A percentile compares a stretch with the other conserved stretches of the same genome.
phyloP scores from a whole-genome alignment of 2,329 filamentous ascomycete species.

The Graphiopsis chlorocephala region DNA sequence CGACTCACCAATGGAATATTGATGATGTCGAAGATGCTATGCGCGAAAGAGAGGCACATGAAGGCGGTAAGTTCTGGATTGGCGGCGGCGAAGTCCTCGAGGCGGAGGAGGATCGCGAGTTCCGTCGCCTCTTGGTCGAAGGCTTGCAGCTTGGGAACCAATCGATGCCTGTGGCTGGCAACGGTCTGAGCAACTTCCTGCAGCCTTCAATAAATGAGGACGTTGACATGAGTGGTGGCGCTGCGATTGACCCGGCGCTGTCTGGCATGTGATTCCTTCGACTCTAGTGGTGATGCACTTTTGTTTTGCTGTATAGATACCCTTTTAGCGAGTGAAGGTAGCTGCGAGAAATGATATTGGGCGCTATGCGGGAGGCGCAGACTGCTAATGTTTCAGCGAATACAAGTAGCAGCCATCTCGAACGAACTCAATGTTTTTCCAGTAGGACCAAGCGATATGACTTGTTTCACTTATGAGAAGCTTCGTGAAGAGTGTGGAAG shows the following conservation, averaged over 20 bases:
- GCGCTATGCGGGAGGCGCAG: not conserved
- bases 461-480: not conserved
- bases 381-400: not conserved
- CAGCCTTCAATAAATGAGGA: not conserved
- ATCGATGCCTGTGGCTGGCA: slow-evolving; percentile 4
- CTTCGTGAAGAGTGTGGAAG: not conserved
- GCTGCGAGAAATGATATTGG: not conserved
- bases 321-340: not conserved
- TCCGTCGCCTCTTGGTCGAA: slow-evolving; percentile 10
- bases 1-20: slow-evolving; percentile 41
- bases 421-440: not conserved
- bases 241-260: slow-evolving; percentile 10
- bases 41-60: slow-evolving; percentile 39
- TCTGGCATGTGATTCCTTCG: not conserved
- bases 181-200: slow-evolving; percentile 2
- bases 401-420: not conserved
- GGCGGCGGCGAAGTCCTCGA: slow-evolving; percentile 32
- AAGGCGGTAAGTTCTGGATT: slow-evolving; percentile 47
- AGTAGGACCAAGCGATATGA: not conserved
- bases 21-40: slow-evolving; percentile 37
- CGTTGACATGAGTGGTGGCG: not conserved
- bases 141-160: slow-evolving; percentile 10
- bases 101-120: slow-evolving; percentile 11
- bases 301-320: slow-evolving; percentile 11
- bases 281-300: not conserved